Base-by-base conservation (phyloP, 2,329 filamentous ascomycete genomes). In the Apiospora sp. region DNA sequence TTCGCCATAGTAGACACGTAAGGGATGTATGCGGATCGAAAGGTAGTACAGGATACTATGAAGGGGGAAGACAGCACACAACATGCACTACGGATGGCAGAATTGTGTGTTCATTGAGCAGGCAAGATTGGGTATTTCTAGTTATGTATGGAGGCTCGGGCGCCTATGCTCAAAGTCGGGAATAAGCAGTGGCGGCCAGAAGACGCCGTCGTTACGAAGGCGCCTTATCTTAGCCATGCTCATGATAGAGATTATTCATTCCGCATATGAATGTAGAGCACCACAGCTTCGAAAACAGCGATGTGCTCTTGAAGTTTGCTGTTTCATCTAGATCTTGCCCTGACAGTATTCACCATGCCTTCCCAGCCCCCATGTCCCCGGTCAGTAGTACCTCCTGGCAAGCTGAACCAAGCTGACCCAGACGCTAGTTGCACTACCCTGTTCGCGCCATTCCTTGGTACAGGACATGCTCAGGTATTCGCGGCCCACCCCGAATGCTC, bases 371-470 rank as follows among this genome's bases (percentile, higher is more conserved):
- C n/a, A 51, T 51, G 48, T 51, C 48, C 48, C 48, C 48, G n/a
- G 48, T 51, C 22, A n/a, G 48, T 51, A 51, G 2, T 51, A 22
- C 22, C 22, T 24, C 48, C 22, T 51, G n/a, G 48, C 48, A 51
- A 51, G 22, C 48, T 12, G 48, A 51, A 51, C 22, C 48, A 51
- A 27, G 48, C 48, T 51, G n/a, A 51, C 48, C 48, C 4, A 24
- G 48, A 51, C 22, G 22, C 48, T 51, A 51, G 48, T 24, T 51
- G 48, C 48, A 51, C 48, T 8, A n/a, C 22, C 48, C 48, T 51
- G 22, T 51, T 51, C 48, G 48, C 48, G n/a, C 48, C 48, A n/a
- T 51, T 51, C 48, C 22, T 51, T 51, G 48, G 48, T 51, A 51
- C n/a, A 51, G 48, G 48, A 24, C n/a, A 51, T 22, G 48, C 48